Evolutionary conservation across 805 yeast species (phyloP), one percentile per base, ranked within the genome.

Genomic region (Torulaspora microellipsoides): DNA sequence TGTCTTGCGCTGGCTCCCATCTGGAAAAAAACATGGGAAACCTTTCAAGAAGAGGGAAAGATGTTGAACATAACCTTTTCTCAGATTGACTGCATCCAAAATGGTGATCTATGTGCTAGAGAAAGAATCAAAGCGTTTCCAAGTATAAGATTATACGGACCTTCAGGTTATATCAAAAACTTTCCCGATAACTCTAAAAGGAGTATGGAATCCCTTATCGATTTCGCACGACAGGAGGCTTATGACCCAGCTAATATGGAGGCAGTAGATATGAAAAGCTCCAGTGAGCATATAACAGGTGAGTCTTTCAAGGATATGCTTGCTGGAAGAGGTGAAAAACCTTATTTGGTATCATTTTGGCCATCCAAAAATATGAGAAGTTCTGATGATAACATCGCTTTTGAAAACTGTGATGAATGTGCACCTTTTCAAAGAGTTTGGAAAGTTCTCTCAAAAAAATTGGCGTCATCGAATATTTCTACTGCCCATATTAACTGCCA

Each of bases 11-110:
- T 93, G 41, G 93, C 86, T 2, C 98, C 99, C 1, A 72, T 68
- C 7, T 93, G 98, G 97, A 75, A 79, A 46, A 70, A 74, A 43
- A 75, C 91, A 0, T 85, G 78, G 66, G 54, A 68, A 17, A 60
- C 64, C 3, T 75, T 77, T 53, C 62, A 71, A 30, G 60, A 64
- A 8, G 80, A 77, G 31, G 72, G 74, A 35, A 58, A 67, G 13
- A 53, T 64, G 8, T 52, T 76, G 39, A 51, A 55, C 27, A 70
- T 83, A 12, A 70, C 70, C 15, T 76, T 89, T 73, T 72, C 78
- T 45, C 91, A 85, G 58, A 95, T 93, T 29, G 80, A 93, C 64
- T 93, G 99, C 67, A 76, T 85, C 8, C 86, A 78, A 36, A 76
- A 83, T 57, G 96, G 95, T 10, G 98, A 91, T 60, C 69, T 93